Conservation (phyloP, 225 moss, liverwort and hornwort species). For the Neckera pumila region DNA sequence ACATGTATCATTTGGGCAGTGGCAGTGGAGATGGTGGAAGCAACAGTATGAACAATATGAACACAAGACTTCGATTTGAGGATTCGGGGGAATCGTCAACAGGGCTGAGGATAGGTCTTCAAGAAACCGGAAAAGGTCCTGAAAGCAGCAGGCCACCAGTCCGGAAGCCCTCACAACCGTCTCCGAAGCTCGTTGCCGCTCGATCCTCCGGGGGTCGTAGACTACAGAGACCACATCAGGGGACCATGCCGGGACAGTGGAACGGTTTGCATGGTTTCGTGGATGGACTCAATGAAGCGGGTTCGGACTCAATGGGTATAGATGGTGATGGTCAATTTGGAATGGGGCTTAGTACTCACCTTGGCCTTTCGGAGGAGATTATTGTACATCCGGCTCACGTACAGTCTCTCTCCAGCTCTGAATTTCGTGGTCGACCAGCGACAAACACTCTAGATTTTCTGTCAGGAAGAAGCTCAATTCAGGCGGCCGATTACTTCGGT, state of each 20-base stretch:
- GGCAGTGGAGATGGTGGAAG: conserved; percentile 53
- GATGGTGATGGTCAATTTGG: conserved; percentile 48
- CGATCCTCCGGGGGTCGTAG: conserved; percentile 55
- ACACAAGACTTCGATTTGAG: conserved; percentile 41
- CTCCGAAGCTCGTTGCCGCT: conserved; percentile 47
- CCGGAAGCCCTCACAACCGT: conserved; percentile 42
- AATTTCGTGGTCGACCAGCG: conserved; percentile 23
- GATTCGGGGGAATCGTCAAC: conserved; percentile 62
- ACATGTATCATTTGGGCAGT: conserved; percentile 50
- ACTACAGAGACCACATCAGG: conserved; percentile 43
- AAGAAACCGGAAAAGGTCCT: conserved; percentile 51
- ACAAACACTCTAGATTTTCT: conserved; percentile 26
- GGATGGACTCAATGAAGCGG: conserved; percentile 29
- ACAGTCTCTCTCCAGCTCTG: conserved; percentile 22
- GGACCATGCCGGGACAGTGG: conserved; percentile 46
- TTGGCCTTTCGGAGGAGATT: conserved; percentile 62
- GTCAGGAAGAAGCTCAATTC: conserved; percentile 26
- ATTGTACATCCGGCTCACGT: conserved; percentile 47
- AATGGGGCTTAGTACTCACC: conserved; percentile 52
- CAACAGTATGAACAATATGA: conserved; percentile 23
- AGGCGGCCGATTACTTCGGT: conserved; percentile 26
- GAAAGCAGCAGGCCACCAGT: conserved; percentile 58
- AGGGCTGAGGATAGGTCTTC: conserved; percentile 30
- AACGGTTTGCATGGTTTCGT: conserved; percentile 38
- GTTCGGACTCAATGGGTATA: conserved; percentile 34